These are phyloP conservation scores for Isabelozyma heimii DNA, from an alignment of 805 yeast genomes.

Conservation along the genomic window DNA sequence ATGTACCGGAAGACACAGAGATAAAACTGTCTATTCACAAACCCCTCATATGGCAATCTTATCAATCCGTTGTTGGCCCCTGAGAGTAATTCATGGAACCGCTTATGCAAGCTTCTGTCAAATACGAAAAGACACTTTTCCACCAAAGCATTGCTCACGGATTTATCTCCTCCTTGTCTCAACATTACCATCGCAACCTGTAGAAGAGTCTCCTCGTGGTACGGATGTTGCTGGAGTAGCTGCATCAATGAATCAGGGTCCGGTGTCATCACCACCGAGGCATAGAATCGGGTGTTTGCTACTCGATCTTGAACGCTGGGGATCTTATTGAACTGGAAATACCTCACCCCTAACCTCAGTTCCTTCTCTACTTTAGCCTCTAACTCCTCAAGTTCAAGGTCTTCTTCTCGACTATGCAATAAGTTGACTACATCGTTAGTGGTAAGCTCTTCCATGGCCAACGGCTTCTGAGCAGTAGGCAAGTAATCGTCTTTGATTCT, in stretches of 20 bases:
- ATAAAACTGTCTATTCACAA: conserved; percentile 75
- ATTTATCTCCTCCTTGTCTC: conserved; percentile 70
- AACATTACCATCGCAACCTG: conserved; percentile 73
- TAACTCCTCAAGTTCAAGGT: conserved; percentile 22
- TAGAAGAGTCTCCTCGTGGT: conserved; percentile 73
- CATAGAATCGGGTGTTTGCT: conserved; percentile 52
- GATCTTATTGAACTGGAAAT: conserved; percentile 53
- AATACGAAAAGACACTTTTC: conserved; percentile 78
- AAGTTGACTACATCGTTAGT: conserved; percentile 34
- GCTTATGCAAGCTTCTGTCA: conserved; percentile 66
- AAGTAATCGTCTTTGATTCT: conserved; percentile 79
- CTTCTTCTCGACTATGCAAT: conserved; percentile 33
- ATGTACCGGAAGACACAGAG: conserved; percentile 72
- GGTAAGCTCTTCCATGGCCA: conserved; percentile 56
- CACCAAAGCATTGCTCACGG: conserved; percentile 68
- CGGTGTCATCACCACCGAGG: conserved; percentile 68
- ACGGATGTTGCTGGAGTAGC: conserved; percentile 60
- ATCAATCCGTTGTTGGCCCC: conserved; percentile 55
- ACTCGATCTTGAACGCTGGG: conserved; percentile 27
- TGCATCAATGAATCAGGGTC: conserved; percentile 72
- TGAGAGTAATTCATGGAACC: conserved; percentile 43
- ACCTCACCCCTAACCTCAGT: conserved; percentile 44
- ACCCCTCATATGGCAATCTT: conserved; percentile 73
- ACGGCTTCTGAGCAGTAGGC: conserved; percentile 62
- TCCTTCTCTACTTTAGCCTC: conserved; percentile 30